A percentile compares a stretch with the other conserved stretches of the same genome.
phyloP scores from a whole-genome alignment of 2,329 filamentous ascomycete genomes.

The Blastomyces parvus region DNA sequence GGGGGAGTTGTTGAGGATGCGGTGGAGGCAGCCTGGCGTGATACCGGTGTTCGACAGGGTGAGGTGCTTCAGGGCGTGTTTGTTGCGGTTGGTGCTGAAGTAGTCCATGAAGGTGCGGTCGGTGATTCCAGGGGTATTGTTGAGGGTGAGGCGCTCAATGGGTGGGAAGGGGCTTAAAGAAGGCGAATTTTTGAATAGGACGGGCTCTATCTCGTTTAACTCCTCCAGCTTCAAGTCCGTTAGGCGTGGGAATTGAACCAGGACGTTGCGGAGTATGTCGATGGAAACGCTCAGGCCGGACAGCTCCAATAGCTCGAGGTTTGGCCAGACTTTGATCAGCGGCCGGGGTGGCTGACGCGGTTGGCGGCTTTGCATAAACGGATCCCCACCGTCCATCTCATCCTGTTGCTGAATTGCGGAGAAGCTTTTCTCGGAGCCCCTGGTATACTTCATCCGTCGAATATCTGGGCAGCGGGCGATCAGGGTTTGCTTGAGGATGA shows the following conservation, averaged over 20 bases:
- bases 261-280: constrained; percentile 53
- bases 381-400: background rate
- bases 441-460: constrained; percentile 77
- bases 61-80: constrained; percentile 55
- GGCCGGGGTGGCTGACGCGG: constrained; percentile 24
- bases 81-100: constrained; percentile 52
- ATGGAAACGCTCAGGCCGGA: constrained; percentile 31
- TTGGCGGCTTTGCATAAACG: background rate
- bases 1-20: constrained; percentile 35
- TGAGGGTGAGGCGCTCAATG: constrained; percentile 62
- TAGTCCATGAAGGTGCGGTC: constrained; percentile 60
- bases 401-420: constrained; percentile 44
- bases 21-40: constrained; percentile 31
- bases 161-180: constrained; percentile 64
- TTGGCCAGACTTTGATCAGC: constrained; percentile 40
- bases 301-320: constrained; percentile 35
- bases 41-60: constrained; percentile 65
- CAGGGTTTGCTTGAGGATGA: constrained; percentile 70
- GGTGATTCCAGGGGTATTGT: constrained; percentile 62
- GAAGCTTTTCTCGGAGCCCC: constrained; percentile 68
- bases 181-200: constrained; percentile 59
- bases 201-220: constrained; percentile 62
- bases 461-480: constrained; percentile 75
- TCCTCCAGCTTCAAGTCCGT: constrained; percentile 66
- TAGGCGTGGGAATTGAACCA: constrained; percentile 57